Percentiles rank a stretch among this genome's conserved stretches.
Conservation (phyloP, 495 filamentous ascomycete species). For the Aspergillus conjunctus region DNA sequence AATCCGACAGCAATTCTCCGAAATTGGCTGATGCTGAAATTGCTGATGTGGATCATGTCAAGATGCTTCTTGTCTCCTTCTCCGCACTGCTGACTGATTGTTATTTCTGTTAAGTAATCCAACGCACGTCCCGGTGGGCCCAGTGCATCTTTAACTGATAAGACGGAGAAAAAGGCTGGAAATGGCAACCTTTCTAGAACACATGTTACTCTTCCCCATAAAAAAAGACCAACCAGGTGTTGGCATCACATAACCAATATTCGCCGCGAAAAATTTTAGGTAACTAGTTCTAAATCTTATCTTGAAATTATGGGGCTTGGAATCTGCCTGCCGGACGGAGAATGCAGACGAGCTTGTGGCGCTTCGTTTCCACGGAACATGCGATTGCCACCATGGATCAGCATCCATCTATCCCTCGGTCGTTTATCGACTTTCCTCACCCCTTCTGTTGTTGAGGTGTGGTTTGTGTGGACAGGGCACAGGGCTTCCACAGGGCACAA, state of each 20-base stretch:
- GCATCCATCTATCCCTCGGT: not conserved
- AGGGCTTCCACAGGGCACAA: slow-evolving; percentile 1
- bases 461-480: not conserved
- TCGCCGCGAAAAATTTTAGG: not conserved
- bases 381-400: not conserved
- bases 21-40: no score
- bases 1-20: not conserved
- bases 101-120: not conserved
- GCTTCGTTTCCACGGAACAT: not conserved
- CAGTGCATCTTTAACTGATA: not conserved
- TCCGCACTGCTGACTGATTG: not conserved
- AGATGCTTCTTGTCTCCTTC: not conserved
- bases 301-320: not conserved
- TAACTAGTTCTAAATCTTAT: not conserved
- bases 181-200: not conserved
- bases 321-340: not conserved
- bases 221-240: not conserved
- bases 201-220: not conserved
- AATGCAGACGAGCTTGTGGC: not conserved
- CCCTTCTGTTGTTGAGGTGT: not conserved
- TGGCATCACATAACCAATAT: slow-evolving; percentile 3
- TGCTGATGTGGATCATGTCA: no score
- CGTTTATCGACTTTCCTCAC: not conserved
- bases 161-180: not conserved
- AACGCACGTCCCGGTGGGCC: not conserved